These are phyloP conservation scores for Pouteria glomerata DNA, from an alignment of 148 eudicot species.

Conservation along the genomic window DNA sequence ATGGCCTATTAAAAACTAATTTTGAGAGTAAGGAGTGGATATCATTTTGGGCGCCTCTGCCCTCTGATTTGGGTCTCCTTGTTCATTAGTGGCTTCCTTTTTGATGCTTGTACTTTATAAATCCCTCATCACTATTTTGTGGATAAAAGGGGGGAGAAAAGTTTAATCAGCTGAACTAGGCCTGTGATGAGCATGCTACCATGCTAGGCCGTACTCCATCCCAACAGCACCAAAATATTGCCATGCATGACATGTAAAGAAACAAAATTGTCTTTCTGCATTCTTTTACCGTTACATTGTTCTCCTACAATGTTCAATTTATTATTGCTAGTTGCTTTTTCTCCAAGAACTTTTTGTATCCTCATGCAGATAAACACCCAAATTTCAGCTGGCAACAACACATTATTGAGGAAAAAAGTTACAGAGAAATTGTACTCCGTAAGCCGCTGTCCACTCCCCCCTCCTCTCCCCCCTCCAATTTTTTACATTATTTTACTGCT, in stretches of 20 bases:
- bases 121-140: no score
- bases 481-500: neutral
- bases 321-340: slow-evolving; percentile 6
- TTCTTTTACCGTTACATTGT: neutral
- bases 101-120: no score
- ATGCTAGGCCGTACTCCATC: neutral
- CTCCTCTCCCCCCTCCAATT: neutral
- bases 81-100: no score
- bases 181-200: neutral
- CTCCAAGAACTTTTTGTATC: neutral
- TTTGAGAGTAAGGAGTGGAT: no score
- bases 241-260: neutral
- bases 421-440: slow-evolving; percentile 94
- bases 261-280: neutral
- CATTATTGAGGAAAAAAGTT: slow-evolving; percentile 68
- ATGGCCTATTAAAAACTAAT: no score
- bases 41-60: no score
- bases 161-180: neutral
- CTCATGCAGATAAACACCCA: slow-evolving; percentile 58
- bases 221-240: slow-evolving; percentile 3
- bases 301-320: slow-evolving; percentile 1
- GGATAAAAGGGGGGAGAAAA: no score
- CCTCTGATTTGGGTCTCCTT: no score
- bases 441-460: slow-evolving; percentile 22
- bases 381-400: slow-evolving; percentile 73